Conservation (phyloP, 129 eudicot genomes). For the Artemisia argyi region DNA sequence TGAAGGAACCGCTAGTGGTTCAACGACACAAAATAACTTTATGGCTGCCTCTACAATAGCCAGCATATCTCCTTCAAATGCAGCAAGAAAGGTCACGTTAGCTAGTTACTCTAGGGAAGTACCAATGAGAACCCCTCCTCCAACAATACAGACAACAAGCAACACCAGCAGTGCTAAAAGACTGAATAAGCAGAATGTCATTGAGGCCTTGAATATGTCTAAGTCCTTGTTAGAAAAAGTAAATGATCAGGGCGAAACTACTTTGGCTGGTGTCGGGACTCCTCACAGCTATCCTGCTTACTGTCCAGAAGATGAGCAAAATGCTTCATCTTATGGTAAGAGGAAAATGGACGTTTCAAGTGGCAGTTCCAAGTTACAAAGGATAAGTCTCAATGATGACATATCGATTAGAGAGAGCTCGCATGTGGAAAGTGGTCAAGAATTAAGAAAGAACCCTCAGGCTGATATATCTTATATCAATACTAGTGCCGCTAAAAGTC, state of each 20-base stretch:
- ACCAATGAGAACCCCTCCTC: conserved; percentile 37
- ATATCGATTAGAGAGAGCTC: conserved; percentile 5
- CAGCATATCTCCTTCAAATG: conserved; percentile 40
- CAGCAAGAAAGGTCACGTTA: conserved; percentile 24
- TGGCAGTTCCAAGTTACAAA: conserved; percentile 43
- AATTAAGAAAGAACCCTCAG: conserved; percentile 15
- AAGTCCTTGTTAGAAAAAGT: conserved; percentile 27
- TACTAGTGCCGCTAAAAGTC: conserved; percentile 17
- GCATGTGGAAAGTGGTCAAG: conserved; percentile 14
- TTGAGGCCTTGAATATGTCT: conserved; percentile 27
- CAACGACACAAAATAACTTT: conserved; percentile 24
- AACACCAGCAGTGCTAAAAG: conserved; percentile 26
- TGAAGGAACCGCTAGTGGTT: conserved; percentile 21
- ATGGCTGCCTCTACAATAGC: conserved; percentile 34
- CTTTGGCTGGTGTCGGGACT: neutral
- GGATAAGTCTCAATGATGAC: conserved; percentile 16
- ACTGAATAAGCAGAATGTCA: conserved; percentile 22
- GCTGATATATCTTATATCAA: conserved; percentile 2
- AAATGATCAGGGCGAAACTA: conserved; percentile 11
- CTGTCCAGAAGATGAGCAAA: conserved; percentile 30
- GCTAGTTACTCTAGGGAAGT: conserved; percentile 35
- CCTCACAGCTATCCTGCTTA: neutral
- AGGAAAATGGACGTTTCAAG: conserved; percentile 35
- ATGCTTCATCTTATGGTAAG: conserved; percentile 35
- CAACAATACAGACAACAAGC: conserved; percentile 25